These are phyloP conservation scores for Agmasoma carcini DNA, from an alignment of 371 early-diverging fungal species.

Conservation along the genomic window DNA sequence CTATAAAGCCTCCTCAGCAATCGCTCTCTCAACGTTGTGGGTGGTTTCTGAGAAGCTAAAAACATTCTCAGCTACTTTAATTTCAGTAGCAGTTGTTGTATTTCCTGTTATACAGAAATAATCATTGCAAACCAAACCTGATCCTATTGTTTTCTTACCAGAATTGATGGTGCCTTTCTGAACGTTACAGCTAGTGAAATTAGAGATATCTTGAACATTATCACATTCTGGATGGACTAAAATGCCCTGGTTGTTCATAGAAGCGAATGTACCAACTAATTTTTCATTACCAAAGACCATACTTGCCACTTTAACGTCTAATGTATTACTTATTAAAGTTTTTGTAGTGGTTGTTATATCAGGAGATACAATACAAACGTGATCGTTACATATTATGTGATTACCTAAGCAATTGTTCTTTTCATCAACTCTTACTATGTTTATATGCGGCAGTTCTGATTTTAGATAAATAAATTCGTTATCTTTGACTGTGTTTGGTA, in stretches of 20 bases:
- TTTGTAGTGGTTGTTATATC: conserved; percentile 79
- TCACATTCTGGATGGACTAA: conserved; percentile 88
- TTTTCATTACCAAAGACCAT: conserved; percentile 92
- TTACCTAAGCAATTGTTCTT: conserved; percentile 93
- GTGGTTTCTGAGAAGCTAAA: conserved; percentile 57
- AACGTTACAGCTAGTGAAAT: conserved; percentile 83
- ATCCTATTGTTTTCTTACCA: conserved; percentile 90
- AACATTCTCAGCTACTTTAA: conserved; percentile 88
- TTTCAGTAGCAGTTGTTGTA: conserved; percentile 88
- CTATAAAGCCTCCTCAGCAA: too few relatives aligned
- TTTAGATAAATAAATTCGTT: conserved; percentile 94
- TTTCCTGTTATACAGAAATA: conserved; percentile 91
- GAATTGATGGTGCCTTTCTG: conserved; percentile 97
- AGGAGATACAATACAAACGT: conserved; percentile 92
- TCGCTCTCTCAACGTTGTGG: too few relatives aligned
- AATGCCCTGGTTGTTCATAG: conserved; percentile 91
- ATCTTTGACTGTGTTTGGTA: conserved; percentile 88
- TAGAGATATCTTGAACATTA: conserved; percentile 92
- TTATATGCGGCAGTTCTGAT: conserved; percentile 79
- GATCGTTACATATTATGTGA: conserved; percentile 96
- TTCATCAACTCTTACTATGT: conserved; percentile 89
- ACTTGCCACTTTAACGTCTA: conserved; percentile 91
- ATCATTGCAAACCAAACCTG: conserved; percentile 93
- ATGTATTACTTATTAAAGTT: conserved; percentile 87
- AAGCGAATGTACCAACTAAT: conserved; percentile 90